These are phyloP conservation scores for Sequoia sempervirens DNA, from an alignment of 75 land plant species.

Conservation along the genomic window DNA sequence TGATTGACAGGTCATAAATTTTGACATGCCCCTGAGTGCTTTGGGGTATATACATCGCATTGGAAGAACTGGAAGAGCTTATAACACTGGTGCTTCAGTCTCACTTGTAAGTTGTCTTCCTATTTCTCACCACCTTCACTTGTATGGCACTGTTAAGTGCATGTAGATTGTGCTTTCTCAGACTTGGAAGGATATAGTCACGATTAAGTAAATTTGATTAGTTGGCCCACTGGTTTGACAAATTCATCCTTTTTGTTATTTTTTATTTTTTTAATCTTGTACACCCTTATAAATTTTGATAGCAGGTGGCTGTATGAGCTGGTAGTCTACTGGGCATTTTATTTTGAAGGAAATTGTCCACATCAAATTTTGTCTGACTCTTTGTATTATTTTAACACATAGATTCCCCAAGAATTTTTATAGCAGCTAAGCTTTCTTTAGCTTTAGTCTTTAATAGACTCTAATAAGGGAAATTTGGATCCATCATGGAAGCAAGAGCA, in stretches of 20 bases:
- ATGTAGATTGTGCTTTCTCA: neutral
- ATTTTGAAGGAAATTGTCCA: neutral
- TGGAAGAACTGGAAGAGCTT: slow-evolving; percentile 94
- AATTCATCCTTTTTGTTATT: neutral
- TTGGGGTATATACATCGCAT: slow-evolving; percentile 84
- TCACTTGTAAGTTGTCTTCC: slow-evolving; percentile 62
- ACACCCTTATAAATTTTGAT: neutral
- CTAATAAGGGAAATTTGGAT: neutral
- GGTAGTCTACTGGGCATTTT: neutral
- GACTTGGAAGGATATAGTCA: neutral
- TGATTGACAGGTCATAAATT: slow-evolving; percentile 64
- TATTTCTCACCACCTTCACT: neutral
- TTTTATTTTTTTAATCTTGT: neutral
- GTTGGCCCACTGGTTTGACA: neutral
- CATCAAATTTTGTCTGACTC: neutral
- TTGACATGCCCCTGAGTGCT: slow-evolving; percentile 72
- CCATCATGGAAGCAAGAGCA: neutral
- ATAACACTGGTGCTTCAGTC: slow-evolving; percentile 75
- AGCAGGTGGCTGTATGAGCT: neutral
- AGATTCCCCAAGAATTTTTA: neutral
- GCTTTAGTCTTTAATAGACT: neutral
- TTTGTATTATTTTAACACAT: neutral
- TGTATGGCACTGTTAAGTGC: neutral
- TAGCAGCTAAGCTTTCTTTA: neutral
- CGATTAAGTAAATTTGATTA: neutral